Conservation (phyloP, 805 yeast genomes). For the Yamadazyma philogaea region DNA sequence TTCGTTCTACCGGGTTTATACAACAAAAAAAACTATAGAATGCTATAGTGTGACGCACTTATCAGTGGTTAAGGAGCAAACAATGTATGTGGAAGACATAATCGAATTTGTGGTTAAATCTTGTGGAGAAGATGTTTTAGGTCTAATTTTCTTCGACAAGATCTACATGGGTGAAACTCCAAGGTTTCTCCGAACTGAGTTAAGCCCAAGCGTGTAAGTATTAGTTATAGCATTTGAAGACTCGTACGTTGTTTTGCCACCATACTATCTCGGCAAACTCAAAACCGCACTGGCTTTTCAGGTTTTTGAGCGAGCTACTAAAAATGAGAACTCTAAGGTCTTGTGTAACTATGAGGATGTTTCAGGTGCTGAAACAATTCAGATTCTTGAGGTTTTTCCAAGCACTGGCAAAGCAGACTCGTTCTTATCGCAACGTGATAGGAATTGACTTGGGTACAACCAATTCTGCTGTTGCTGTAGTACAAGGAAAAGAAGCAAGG, state of each 20-base stretch:
- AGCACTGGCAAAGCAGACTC: background rate
- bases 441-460: conserved; percentile 88
- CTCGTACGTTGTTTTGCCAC: too few species aligned
- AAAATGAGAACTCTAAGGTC: too few species aligned
- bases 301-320: too few species aligned
- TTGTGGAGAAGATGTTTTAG: conserved; percentile 14
- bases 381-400: background rate
- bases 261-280: too few species aligned
- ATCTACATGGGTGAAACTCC: background rate
- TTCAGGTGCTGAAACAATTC: background rate
- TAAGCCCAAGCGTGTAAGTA: too few species aligned
- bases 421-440: conserved; percentile 31
- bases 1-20: conserved; percentile 14
- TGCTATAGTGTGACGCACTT: conserved; percentile 14
- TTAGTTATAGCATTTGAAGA: too few species aligned
- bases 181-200: background rate
- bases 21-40: conserved; percentile 16
- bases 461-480: conserved; percentile 79
- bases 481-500: conserved; percentile 58
- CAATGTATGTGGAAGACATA: conserved; percentile 1
- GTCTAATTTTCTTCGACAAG: conserved; percentile 5
- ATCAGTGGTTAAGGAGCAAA: background rate
- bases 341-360: too few species aligned
- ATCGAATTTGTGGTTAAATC: conserved; percentile 9
- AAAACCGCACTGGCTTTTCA: too few species aligned